These are phyloP conservation scores for Pichia californica DNA, from an alignment of 805 yeast genomes.

Conservation along the genomic window DNA sequence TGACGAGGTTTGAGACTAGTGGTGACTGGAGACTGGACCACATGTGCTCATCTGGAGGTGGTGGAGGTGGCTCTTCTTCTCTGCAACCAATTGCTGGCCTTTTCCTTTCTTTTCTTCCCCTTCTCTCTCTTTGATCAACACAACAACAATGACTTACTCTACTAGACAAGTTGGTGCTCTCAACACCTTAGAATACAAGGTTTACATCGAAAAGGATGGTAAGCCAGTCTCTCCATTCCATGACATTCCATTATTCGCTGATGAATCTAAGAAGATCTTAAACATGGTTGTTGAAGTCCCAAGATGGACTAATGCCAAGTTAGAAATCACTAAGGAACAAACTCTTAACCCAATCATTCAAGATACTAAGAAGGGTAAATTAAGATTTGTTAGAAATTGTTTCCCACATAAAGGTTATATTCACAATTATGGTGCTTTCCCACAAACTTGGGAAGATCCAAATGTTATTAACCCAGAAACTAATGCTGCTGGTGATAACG, in stretches of 20 bases:
- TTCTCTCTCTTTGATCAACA: neutral
- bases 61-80: too few species aligned
- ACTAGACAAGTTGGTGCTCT: constrained; percentile 94
- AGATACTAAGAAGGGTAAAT: constrained; percentile 95
- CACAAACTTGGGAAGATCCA: constrained; percentile 87
- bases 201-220: constrained; percentile 87
- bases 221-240: constrained; percentile 95
- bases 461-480: constrained; percentile 58
- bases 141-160: constrained; percentile 57
- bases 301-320: constrained; percentile 96
- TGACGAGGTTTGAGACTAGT: too few species aligned
- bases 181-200: constrained; percentile 90
- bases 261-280: constrained; percentile 80
- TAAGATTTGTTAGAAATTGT: constrained; percentile 93
- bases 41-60: too few species aligned
- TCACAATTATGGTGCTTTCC: constrained; percentile 98
- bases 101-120: too few species aligned
- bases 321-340: constrained; percentile 84
- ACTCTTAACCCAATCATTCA: constrained; percentile 89
- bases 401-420: constrained; percentile 99
- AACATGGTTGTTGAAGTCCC: constrained; percentile 90
- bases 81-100: too few species aligned
- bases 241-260: constrained; percentile 87
- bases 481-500: constrained; percentile 71
- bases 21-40: too few species aligned